A percentile compares a stretch with the other conserved stretches of the same genome.
Conservation (phyloP, 805 yeast genomes). For the Kodamaea neixiangensis region DNA sequence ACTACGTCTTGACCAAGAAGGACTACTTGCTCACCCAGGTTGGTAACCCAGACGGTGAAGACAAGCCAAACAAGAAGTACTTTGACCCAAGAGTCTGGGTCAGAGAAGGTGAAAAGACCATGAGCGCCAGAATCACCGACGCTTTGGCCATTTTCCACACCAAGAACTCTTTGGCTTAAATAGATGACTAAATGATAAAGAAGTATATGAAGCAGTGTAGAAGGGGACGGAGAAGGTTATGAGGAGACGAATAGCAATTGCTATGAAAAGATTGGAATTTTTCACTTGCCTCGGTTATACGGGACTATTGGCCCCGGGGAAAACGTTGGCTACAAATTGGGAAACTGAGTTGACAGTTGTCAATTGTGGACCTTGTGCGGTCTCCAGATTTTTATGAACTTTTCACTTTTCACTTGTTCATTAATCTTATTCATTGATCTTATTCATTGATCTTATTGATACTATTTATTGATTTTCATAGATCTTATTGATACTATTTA, state of each 20-base stretch:
- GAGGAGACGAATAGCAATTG: neutral
- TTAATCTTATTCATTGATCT: no score
- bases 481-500: no score
- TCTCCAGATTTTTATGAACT: no score
- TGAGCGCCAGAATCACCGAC: slow-evolving; percentile 80
- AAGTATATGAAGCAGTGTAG: neutral
- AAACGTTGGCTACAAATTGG: neutral
- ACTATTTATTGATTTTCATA: no score
- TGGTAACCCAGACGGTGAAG: slow-evolving; percentile 99
- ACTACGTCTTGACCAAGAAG: slow-evolving; percentile 93
- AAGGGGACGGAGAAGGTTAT: neutral
- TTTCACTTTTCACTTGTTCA: no score
- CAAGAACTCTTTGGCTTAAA: slow-evolving; percentile 32
- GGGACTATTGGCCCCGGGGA: neutral
- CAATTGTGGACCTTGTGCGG: no score
- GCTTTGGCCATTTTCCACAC: slow-evolving; percentile 89
- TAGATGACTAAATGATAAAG: slow-evolving; percentile 1
- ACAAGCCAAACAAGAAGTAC: slow-evolving; percentile 99
- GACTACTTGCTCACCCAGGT: slow-evolving; percentile 87
- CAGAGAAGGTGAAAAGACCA: slow-evolving; percentile 99
- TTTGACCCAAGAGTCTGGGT: slow-evolving; percentile 99
- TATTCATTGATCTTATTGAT: no score
- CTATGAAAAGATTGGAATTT: neutral
- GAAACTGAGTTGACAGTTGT: neutral
- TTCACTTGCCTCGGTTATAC: neutral